Evolutionary conservation across 495 filamentous ascomycete genomes (phyloP), one percentile per base, ranked within the genome.

Genomic region (Talaromyces adpressus): DNA sequence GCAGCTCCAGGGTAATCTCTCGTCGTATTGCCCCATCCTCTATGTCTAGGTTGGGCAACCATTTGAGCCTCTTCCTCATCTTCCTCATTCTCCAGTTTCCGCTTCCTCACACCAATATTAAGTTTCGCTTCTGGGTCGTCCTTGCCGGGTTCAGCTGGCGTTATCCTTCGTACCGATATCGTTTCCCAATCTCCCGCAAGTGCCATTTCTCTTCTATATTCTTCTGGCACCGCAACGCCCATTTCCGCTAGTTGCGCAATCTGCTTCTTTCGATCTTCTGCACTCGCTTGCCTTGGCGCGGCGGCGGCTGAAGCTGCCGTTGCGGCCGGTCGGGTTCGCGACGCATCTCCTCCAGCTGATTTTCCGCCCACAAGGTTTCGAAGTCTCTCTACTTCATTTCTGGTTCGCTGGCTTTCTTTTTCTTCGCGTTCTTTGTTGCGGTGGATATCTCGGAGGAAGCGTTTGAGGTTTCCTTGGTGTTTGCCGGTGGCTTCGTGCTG

Each of bases 151-250:
- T 65, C 67, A 9, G 53, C 53, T 5, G 70, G 64, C 47, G 73
- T 69, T 29, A 87, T 71, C 22, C 81, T 69, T 53, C 67, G 77
- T 70, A 87, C 84, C 3, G 83, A 81, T 1, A 90, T 83, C 6
- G 87, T 88, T 68, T 90, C 82, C 94, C 94, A 99, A 53, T 94
- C 89, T 22, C 94, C 91, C n/a, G 87, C 87, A 79, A 97, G 82
- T 4, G 92, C 92, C 85, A 97, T 87, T 61, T 92, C 89, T 6
- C 79, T 74, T 59, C 91, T 79, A 66, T 87, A 86, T 68, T 93
- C 88, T 30, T 92, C 87, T 11, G 94, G 94, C 36, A 98, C 84
- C 18, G 84, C 84, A 51, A 99, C 85, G 0, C 94, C 94, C 82
- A 99, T 84, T 57, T 88, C 90, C 4, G 87, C 91, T 2, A 99